Base-by-base conservation (phyloP, 2,329 filamentous ascomycete species). In the Pseudocercospora vitis region DNA sequence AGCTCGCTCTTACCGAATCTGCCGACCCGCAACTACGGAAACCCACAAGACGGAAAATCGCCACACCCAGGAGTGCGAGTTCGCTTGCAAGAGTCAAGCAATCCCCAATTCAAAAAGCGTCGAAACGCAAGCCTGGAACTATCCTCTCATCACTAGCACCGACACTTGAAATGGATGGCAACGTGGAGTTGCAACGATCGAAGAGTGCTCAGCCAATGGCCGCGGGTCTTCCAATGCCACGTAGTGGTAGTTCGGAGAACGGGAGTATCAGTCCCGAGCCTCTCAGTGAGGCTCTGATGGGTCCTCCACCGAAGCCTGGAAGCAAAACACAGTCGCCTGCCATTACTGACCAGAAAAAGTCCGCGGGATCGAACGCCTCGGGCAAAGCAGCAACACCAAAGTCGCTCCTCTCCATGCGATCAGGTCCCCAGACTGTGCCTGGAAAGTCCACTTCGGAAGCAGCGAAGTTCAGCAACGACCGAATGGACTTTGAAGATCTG, bases 61-160 rank as follows among this genome's bases (percentile, higher is more conserved):
- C 63, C 7, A 73, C 58, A 77, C 83, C 73, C n/a, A 67, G 74
- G n/a, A 69, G 67, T 3, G 61, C 66, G 63, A 70, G 75, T 7
- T 77, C 76, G 50, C 62, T 68, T 21, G 63, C 65, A n/a, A 72
- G 75, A 32, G 76, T 89, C 52, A 82, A 84, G 62, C 85, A 88
- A 69, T 89, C 86, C 9, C 86, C 87, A 3, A 88, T 89, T 48
- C 79, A 85, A 29, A 89, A 89, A 66, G 81, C 86, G 7, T 78
- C 82, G 63, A 74, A 73, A 59, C 68, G 76, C 39, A 76, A 78
- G 62, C 78, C 77, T 61, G 69, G 70, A 12, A 61, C 55, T 11
- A 72, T 71, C 28, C 64, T 75, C 12, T 72, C 72, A 2, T 71
- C 75, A 11, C 62, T 73, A 3, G 73, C 79, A 21, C 72, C 73